Evolutionary conservation across 2,329 filamentous ascomycete species (phyloP), one percentile per base, ranked within the genome.

Genomic region (Aspergillus quadrilineatus): DNA sequence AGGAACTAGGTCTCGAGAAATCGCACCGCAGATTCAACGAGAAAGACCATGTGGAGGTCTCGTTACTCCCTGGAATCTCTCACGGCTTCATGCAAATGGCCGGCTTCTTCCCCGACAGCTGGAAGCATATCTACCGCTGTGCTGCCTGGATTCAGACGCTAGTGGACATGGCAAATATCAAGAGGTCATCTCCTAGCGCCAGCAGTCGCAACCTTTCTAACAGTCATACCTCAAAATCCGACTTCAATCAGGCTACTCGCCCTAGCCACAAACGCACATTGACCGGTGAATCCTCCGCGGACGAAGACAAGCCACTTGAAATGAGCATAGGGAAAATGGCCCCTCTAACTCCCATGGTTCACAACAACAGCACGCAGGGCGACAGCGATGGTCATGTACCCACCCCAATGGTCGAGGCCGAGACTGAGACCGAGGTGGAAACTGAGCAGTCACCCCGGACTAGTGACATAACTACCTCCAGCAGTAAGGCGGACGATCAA

Each of bases 51-150:
- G 87, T 91, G 0, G 91, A 97, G 67, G 89, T 97, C 1, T 84
- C 86, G 15, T 79, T 97, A 26, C 87, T 99, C 4, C 92, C 92
- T 0, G 92, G 93, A 0, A 90, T 96, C 48, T 92, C 87, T 4
- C 94, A 99, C 67, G 94, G 94, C 1, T 99, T 99, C 73, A 76
- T 97, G 65, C 92, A 97, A 69, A 96, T 99, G 69, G 90, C 91
- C 0, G 81, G 85, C 1, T 80, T 97, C 3, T 99, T 95, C 65
- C 92, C 92, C 0, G 90, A 94, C 7, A 92, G 90, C 1, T 96
- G 92, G 90, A 89, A 88, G 66, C 88, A 95, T 68, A 89, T 97
- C 65, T 85, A 89, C 62, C 84, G 88, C 34, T 90, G 89, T 60
- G 88, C 86, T 0, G 77, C 80, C 14, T 97, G 93, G 93, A 92